These are phyloP conservation scores for Nitzschia sp. DNA, from an alignment of 108 stramenopile genomes.

Conservation along the genomic window DNA sequence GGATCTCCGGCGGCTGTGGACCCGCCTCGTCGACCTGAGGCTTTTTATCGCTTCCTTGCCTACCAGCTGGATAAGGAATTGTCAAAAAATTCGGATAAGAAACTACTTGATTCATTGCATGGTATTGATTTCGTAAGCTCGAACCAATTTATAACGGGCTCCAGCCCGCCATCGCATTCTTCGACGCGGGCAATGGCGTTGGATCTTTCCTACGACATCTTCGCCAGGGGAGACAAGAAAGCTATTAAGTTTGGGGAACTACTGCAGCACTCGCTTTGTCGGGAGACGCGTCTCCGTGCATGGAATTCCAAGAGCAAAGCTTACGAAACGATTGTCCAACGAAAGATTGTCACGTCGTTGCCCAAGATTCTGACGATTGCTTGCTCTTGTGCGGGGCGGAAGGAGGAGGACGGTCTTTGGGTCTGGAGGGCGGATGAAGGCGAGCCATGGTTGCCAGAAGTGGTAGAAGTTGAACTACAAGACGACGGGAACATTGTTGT, in stretches of 20 bases:
- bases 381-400: slow-evolving; percentile 76
- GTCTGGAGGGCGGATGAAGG: slow-evolving; percentile 55
- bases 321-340: slow-evolving; percentile 85
- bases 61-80: slow-evolving; percentile 78
- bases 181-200: slow-evolving; percentile 62
- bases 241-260: slow-evolving; percentile 58
- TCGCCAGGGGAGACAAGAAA: slow-evolving; percentile 26
- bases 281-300: slow-evolving; percentile 76
- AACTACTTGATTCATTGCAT: slow-evolving; percentile 65
- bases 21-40: slow-evolving; percentile 71
- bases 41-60: slow-evolving; percentile 80
- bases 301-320: slow-evolving; percentile 62
- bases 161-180: slow-evolving; percentile 52
- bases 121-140: slow-evolving; percentile 72
- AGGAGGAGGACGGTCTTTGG: slow-evolving; percentile 59
- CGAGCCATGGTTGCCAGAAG: slow-evolving; percentile 70
- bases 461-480: slow-evolving; percentile 67
- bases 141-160: slow-evolving; percentile 65
- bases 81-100: slow-evolving; percentile 28
- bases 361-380: slow-evolving; percentile 70
- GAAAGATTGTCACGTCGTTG: slow-evolving; percentile 69
- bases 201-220: slow-evolving; percentile 69
- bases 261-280: slow-evolving; percentile 70
- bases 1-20: slow-evolving; percentile 70
- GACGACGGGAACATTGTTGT: slow-evolving; percentile 61